Evolutionary conservation across 2,329 filamentous ascomycete species (phyloP).

Genomic region (Trichoderma lentiforme): DNA sequence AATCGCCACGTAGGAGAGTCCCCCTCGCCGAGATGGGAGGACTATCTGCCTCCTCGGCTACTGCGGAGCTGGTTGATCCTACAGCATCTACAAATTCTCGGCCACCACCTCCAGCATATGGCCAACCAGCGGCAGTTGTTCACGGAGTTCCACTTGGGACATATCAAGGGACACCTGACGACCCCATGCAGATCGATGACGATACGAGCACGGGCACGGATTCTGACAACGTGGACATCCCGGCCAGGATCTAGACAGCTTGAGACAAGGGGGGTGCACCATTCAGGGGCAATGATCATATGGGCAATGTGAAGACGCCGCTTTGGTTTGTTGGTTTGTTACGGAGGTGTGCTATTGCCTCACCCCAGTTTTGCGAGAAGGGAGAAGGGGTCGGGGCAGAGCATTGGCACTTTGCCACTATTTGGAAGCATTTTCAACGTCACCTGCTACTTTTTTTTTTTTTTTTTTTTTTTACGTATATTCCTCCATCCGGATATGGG

Average conservation of each 20-base stretch:
- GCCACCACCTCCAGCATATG: constrained; percentile 3
- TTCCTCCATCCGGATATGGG: background rate
- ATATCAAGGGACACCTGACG: constrained; percentile 23
- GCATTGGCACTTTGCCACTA: background rate
- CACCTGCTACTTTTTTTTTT: background rate
- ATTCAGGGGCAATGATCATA: background rate
- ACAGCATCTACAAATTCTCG: constrained; percentile 28
- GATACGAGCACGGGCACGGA: constrained; percentile 6
- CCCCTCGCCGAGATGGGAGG: constrained; percentile 36
- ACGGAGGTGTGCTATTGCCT: background rate
- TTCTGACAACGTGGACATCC: constrained; percentile 30
- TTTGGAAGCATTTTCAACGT: background rate
- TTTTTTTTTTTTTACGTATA: background rate
- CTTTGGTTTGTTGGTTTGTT: background rate
- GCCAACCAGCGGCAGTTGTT: background rate
- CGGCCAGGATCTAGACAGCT: constrained; percentile 20
- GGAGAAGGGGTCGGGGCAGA: background rate
- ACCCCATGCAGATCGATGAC: constrained; percentile 30
- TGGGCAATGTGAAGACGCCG: background rate
- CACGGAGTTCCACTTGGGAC: background rate
- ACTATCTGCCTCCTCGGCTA: constrained; percentile 34
- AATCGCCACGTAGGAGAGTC: constrained; percentile 26
- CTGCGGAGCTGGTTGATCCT: constrained; percentile 37
- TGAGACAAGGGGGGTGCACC: background rate
- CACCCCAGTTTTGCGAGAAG: background rate